These are phyloP conservation scores for Graphiopsis chlorocephala DNA, from an alignment of 2,329 filamentous ascomycete species.

Conservation along the genomic window DNA sequence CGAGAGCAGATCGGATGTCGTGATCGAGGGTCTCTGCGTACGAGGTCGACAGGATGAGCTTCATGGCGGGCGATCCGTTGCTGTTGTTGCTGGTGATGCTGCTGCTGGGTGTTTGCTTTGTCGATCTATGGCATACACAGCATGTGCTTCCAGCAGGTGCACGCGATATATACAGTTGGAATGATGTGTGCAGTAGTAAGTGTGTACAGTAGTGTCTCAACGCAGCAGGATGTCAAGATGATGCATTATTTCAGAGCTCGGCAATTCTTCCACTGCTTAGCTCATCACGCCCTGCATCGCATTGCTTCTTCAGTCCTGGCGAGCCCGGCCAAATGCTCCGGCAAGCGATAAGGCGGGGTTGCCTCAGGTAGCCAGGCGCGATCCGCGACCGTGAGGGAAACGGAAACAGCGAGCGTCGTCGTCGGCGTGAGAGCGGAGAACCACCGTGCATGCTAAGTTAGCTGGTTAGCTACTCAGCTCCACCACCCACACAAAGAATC, in stretches of 20 bases:
- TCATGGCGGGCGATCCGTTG: slow-evolving; percentile 59
- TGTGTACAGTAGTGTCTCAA: neutral
- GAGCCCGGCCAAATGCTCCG: neutral
- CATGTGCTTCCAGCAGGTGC: neutral
- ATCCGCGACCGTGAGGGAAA: no score
- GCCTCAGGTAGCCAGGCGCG: neutral
- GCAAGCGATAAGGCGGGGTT: neutral
- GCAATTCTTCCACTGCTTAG: slow-evolving; percentile 7
- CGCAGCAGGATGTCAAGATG: neutral
- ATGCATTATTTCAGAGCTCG: slow-evolving; percentile 6
- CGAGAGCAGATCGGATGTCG: slow-evolving; percentile 18
- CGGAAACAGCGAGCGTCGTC: neutral
- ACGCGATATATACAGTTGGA: neutral
- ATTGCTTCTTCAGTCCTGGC: neutral
- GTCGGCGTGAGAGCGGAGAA: neutral
- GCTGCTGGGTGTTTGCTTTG: neutral
- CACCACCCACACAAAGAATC: slow-evolving; percentile 14
- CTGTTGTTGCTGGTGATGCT: neutral
- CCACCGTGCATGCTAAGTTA: neutral
- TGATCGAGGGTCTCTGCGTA: slow-evolving; percentile 46
- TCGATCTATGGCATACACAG: neutral
- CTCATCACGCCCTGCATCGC: neutral
- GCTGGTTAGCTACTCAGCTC: neutral
- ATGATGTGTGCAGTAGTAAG: neutral
- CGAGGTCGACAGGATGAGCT: slow-evolving; percentile 83